Conservation (phyloP, 352 stramenopile genomes). For the Phytophthora colocasiae region DNA sequence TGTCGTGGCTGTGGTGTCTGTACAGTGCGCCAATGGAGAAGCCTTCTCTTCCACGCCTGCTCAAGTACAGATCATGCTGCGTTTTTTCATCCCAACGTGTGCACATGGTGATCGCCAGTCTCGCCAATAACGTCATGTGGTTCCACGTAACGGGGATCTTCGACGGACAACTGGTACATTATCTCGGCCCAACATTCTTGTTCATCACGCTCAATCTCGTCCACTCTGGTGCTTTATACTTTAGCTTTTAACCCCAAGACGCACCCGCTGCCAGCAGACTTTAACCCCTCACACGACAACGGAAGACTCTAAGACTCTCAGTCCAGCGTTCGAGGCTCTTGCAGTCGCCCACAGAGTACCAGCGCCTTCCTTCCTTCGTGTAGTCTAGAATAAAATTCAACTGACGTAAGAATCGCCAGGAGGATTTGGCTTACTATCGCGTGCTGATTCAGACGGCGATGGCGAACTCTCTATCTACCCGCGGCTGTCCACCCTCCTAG, state of each 20-base stretch:
- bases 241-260: slow-evolving; percentile 31
- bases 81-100: slow-evolving; percentile 51
- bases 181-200: slow-evolving; percentile 35
- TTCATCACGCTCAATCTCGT: slow-evolving; percentile 34
- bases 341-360: slow-evolving; percentile 21
- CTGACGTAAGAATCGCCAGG: neutral
- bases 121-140: slow-evolving; percentile 57
- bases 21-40: slow-evolving; percentile 53
- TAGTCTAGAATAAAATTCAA: neutral
- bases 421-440: slow-evolving; percentile 8
- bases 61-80: slow-evolving; percentile 45
- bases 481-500: neutral
- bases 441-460: slow-evolving; percentile 11
- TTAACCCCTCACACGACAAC: slow-evolving; percentile 1
- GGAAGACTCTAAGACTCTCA: slow-evolving; percentile 6
- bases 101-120: slow-evolving; percentile 48
- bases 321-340: slow-evolving; percentile 9
- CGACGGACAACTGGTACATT: slow-evolving; percentile 34
- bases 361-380: too few species aligned
- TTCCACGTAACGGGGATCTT: slow-evolving; percentile 47
- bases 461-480: neutral
- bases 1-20: slow-evolving; percentile 30
- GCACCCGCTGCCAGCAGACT: slow-evolving; percentile 18
- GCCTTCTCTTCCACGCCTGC: slow-evolving; percentile 47
- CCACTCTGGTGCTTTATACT: slow-evolving; percentile 29